These are phyloP conservation scores for Colletotrichum camelliae DNA, from an alignment of 2,329 filamentous ascomycete species.

Conservation along the genomic window DNA sequence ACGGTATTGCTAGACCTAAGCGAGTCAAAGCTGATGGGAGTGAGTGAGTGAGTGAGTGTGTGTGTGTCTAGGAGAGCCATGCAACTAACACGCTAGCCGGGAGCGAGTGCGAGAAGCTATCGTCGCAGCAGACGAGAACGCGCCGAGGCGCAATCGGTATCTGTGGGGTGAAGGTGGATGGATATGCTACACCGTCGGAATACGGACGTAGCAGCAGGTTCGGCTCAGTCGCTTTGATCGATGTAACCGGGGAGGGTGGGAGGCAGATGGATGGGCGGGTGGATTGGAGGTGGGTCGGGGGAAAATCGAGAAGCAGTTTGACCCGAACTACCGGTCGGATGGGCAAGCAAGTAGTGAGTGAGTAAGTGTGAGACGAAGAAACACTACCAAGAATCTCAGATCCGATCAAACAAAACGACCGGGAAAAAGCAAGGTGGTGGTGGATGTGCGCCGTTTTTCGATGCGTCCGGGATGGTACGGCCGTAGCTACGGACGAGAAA, in stretches of 20 bases:
- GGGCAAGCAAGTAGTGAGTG: neutral
- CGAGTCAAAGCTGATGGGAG: neutral
- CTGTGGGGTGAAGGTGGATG: neutral
- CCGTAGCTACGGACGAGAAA: slow-evolving; percentile 1
- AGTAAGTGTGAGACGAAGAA: neutral
- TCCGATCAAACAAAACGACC: neutral
- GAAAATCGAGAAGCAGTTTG: neutral
- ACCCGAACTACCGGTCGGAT: neutral
- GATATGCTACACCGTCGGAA: neutral
- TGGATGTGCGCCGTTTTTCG: neutral
- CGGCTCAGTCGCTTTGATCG: neutral
- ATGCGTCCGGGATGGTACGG: neutral
- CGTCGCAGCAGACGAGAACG: neutral
- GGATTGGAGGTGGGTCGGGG: neutral
- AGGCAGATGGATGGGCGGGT: neutral
- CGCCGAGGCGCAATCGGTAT: neutral
- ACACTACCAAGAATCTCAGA: neutral
- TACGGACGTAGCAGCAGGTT: slow-evolving; percentile 10
- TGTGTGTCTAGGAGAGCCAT: neutral
- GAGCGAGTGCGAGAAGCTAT: neutral
- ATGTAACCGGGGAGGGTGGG: neutral
- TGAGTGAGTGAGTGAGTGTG: neutral
- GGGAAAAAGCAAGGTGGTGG: neutral
- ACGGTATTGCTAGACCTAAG: neutral
- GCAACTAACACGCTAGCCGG: neutral